Evolutionary conservation across 805 yeast genomes (phyloP), one percentile per base, ranked within the genome.

Genomic region (Cyberlindnera xishuangbannaensis): DNA sequence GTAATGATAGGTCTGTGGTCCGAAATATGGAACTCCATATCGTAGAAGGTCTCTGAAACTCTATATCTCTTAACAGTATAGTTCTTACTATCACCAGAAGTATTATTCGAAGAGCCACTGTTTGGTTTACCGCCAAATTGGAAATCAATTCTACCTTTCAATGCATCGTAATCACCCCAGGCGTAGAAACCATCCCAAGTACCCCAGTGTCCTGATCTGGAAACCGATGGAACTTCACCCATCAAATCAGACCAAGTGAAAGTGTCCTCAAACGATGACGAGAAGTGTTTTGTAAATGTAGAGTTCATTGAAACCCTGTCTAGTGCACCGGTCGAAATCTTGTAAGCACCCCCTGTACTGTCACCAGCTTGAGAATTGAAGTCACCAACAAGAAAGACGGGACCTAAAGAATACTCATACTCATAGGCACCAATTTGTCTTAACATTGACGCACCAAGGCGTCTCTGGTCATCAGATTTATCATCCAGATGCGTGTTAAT

Each of bases 401-500:
- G 63, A 10, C 56, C 56, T 5, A 55, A 50, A 5, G 54, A 53
- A 15, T 44, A 44, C 10, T 44, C 46, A 8, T 43, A 45, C 36
- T 69, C 69, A 44, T 62, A 65, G 17, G 65, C 61, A 16, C 58
- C 66, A 9, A 62, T 26, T 3, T 23, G 24, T 34, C 36, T 37
- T n/a, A 36, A 15, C 35, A 40, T 28, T 5, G 41, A 31, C 6
- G 44, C 44, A 24, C 41, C 44, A 6, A 34, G 26, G 3, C 37
- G 15, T 34, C 44, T 33, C 26, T 40, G 44, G 18, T 44, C 56
- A 27, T 62, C 62, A 13, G 67, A 59, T 29, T 53, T 54, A 31
- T 64, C 66, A 40, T 66, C 72, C 31, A 60, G 50, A 43, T 68
- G 73, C 10, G 67, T 47, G 38, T 66, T 67, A 30, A 67, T 52